Percentiles rank a stretch among this genome's conserved stretches.
These are phyloP conservation scores for Tolypocladium paradoxum DNA, from an alignment of 2,329 filamentous ascomycete species.

Conservation along the genomic window DNA sequence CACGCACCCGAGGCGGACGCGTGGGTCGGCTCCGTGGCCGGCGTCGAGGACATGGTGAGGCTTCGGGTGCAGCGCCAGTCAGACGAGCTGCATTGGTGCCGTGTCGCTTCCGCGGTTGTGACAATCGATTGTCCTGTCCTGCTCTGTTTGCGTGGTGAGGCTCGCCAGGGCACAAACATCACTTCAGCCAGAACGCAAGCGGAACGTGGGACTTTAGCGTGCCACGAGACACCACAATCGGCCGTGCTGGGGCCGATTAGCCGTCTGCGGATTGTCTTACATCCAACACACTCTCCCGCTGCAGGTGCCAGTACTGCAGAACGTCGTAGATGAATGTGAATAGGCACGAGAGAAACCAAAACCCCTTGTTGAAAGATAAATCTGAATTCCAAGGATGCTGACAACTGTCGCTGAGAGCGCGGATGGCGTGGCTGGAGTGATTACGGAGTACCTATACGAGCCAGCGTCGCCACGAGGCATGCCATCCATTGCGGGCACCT, in stretches of 20 bases:
- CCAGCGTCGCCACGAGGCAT: neutral
- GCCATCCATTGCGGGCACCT: neutral
- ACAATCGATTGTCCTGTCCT: neutral
- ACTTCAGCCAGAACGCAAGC: neutral
- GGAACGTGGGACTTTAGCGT: slow-evolving; percentile 1
- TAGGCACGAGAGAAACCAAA: no score
- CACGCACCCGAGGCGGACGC: slow-evolving; percentile 24
- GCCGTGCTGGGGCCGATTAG: neutral
- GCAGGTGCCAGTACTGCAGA: neutral
- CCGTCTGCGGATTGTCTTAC: neutral
- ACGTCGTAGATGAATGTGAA: no score
- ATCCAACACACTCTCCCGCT: neutral
- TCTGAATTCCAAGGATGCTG: neutral
- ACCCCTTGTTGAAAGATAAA: no score
- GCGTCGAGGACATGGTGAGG: slow-evolving; percentile 29
- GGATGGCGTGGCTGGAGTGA: no score
- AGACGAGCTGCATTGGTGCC: neutral
- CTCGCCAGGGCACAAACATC: neutral
- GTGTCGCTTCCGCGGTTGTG: neutral
- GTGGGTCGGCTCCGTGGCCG: slow-evolving; percentile 23
- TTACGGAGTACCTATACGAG: no score
- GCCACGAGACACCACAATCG: neutral
- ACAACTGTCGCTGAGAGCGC: no score
- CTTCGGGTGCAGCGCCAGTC: neutral
- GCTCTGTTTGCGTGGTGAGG: neutral